Base-by-base conservation (phyloP, 106 monocot genomes). In the Dioscorea dumetorum region DNA sequence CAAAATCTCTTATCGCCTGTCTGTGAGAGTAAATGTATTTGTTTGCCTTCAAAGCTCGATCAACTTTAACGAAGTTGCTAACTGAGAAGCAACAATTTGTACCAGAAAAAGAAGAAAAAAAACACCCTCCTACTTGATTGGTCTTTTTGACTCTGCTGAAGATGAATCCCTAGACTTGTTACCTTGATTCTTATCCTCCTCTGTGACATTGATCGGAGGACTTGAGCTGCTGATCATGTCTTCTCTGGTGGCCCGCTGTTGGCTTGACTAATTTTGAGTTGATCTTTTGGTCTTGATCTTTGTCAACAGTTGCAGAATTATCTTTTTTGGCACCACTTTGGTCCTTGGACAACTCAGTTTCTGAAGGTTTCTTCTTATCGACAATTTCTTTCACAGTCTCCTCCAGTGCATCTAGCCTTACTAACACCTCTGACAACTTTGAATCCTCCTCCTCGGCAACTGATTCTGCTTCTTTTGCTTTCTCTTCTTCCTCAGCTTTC, bases 401-500 rank as follows among this genome's bases (percentile, higher is more conserved):
- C 71, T 92, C 92, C 17, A 92, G 60, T 66, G 83, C 80, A 57
- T 83, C 78, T 64, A 92, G 67, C 71, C 92, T 85, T 18, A 61
- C 75, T 63, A 70, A 83, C 23, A 92, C 88, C 63, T 78, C 63
- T 49, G 70, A 77, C 16, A 92, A 56, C 58, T 80, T 79, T 28
- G 67, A 24, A 16, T 59, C 66, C 48, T 80, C 74, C 54, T 75
- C 80, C 18, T 61, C 11, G 18, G 70, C 51, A 7, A 2, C 70
- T 67, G 71, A 60, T 60, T 88, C 88, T 24, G 72, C 73, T 57
- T 73, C 74, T 56, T 76, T 82, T 11, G 65, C 66, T 66, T 62
- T 74, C 62, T 71, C 69, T 74, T 80, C 77, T 75, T 87, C 87
- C 63, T 72, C 80, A 9, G 68, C 78, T 70, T 72, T 50, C 58